Conservation (phyloP, 768 basidiomycete genomes). For the Boletus subcaerulescens region DNA sequence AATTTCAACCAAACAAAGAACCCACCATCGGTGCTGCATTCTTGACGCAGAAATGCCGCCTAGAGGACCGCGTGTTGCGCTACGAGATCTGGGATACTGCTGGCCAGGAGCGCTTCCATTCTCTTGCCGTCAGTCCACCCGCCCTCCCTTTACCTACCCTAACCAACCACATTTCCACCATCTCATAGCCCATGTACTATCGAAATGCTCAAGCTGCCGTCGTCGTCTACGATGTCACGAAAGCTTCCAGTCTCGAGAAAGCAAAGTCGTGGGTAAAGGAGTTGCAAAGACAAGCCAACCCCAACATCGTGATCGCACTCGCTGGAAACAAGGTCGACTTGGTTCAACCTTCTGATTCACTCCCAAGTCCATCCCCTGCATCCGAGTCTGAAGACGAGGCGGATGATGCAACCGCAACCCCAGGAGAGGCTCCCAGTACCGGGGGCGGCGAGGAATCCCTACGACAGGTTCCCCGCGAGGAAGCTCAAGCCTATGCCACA, state of each 20-base stretch:
- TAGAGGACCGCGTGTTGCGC: slow-evolving; percentile 89
- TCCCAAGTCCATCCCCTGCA: slow-evolving; percentile 44
- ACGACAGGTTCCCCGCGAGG: slow-evolving; percentile 89
- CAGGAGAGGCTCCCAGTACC: slow-evolving; percentile 61
- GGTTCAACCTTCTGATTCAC: slow-evolving; percentile 62
- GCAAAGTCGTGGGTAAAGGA: slow-evolving; percentile 99
- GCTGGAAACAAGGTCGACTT: slow-evolving; percentile 98
- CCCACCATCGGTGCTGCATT: slow-evolving; percentile 98
- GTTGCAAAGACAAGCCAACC: slow-evolving; percentile 96
- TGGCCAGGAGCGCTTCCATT: slow-evolving; percentile 96
- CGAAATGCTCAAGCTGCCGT: slow-evolving; percentile 98
- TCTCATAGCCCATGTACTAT: slow-evolving; percentile 92
- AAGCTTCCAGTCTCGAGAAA: slow-evolving; percentile 93
- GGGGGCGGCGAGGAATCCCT: slow-evolving; percentile 62
- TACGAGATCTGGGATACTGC: slow-evolving; percentile 99
- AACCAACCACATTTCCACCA: slow-evolving; percentile 3
- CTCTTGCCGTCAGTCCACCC: slow-evolving; percentile 70
- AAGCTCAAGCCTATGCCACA: slow-evolving; percentile 94
- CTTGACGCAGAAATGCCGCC: slow-evolving; percentile 90
- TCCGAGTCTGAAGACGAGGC: slow-evolving; percentile 85
- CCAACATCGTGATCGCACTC: slow-evolving; percentile 97
- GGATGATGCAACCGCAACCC: slow-evolving; percentile 88
- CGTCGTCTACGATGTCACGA: slow-evolving; percentile 97
- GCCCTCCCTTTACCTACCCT: slow-evolving; percentile 1
- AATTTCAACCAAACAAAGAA: slow-evolving; percentile 98